Evolutionary conservation across 257 asterid species (phyloP).

Genomic region (Solanum chaucha): DNA sequence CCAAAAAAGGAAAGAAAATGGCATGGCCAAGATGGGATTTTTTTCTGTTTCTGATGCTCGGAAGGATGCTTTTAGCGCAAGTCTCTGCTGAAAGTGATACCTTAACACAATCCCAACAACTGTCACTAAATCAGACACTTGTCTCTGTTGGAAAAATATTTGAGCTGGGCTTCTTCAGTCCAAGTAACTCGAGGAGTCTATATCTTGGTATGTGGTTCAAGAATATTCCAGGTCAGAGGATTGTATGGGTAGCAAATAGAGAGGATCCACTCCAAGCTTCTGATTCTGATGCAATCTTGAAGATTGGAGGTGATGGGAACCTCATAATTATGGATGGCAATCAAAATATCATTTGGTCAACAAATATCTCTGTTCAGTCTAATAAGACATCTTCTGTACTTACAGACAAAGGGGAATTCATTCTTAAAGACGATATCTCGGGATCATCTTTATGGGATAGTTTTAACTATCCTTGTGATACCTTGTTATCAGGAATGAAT

Average conservation of each 20-base stretch:
- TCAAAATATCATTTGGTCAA: background rate
- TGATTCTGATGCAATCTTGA: accelerated
- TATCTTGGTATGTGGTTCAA: background rate
- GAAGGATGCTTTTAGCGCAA: background rate
- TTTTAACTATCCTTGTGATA: background rate
- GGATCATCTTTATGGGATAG: background rate
- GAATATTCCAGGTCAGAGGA: background rate
- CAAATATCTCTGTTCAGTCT: background rate
- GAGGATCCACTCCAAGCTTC: background rate
- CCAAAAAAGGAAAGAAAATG: background rate
- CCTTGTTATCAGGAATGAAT: background rate
- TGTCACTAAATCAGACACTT: background rate
- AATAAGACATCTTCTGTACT: background rate
- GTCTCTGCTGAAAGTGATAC: background rate
- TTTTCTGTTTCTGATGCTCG: background rate
- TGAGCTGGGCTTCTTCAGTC: background rate
- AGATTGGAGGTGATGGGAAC: background rate
- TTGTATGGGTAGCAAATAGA: background rate
- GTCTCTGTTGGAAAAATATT: background rate
- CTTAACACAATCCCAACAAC: background rate
- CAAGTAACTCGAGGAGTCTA: background rate
- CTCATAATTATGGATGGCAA: background rate
- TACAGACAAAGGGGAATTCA: background rate
- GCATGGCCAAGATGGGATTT: background rate
- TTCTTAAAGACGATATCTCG: background rate